phyloP scores from a whole-genome alignment of 495 filamentous ascomycete genomes.

The Lasiosphaeriaceae sp. region DNA sequence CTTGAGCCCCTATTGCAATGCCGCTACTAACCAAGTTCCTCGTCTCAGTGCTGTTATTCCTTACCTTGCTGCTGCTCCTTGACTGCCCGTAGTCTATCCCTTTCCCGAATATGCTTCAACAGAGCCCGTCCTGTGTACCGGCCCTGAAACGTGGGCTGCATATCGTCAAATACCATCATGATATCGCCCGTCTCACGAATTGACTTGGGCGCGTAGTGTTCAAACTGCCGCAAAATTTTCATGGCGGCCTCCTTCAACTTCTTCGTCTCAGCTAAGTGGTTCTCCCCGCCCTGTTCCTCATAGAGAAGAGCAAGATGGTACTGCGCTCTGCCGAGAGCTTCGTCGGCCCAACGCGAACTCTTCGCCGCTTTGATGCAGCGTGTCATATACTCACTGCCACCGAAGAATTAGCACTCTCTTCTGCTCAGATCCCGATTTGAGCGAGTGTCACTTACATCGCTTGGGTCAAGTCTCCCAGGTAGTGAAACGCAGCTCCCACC shows the following conservation, averaged over 20 bases:
- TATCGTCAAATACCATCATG: conserved; percentile 16
- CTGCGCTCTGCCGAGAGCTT: conserved; percentile 3
- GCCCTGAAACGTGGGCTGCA: conserved; percentile 10
- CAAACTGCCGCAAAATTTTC: neutral
- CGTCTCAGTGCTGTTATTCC: no score
- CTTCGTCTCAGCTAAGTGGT: neutral
- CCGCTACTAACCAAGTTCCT: no score
- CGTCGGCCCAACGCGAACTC: neutral
- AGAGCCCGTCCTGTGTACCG: conserved; percentile 8
- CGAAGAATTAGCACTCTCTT: neutral
- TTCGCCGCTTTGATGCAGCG: conserved; percentile 7
- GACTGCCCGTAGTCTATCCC: no score
- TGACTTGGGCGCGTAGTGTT: neutral
- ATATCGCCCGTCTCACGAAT: neutral
- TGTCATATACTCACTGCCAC: conserved; percentile 4
- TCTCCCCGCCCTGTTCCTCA: neutral
- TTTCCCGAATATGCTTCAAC: neutral
- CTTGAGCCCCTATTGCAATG: no score
- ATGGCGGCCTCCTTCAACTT: neutral
- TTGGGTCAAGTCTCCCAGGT: conserved; percentile 4
- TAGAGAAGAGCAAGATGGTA: conserved; percentile 10
- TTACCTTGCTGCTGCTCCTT: no score
- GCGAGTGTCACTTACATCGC: conserved; percentile 8
- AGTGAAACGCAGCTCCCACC: conserved; percentile 16
- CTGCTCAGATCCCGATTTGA: no score